Base-by-base conservation (phyloP, 2,329 filamentous ascomycete genomes). In the Epichloe coenophiala region DNA sequence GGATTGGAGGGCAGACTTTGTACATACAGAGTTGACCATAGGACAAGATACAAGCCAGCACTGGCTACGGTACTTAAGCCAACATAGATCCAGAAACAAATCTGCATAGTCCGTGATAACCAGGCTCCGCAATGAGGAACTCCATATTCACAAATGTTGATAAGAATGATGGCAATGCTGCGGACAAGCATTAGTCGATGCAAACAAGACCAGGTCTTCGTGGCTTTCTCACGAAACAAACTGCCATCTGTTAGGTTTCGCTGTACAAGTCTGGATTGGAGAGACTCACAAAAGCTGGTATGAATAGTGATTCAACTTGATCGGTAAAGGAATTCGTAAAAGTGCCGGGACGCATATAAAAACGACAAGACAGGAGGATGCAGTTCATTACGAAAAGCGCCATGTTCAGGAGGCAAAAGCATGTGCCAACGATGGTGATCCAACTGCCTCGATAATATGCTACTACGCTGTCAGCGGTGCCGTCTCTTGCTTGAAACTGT, bases 141-240 rank as follows among this genome's bases (percentile, higher is more conserved):
- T 1, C 86, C 87, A 61, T 89, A 93, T 61, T 93, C 81, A 41
- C 82, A 84, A 33, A 86, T 78, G 56, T 88, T 91, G 59, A 88
- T 87, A 57, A 88, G 71, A 33, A 90, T 79, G 40, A 88, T 88
- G 21, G 83, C 86, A 54, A 85, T 75, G 36, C 46, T 49, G 42
- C 41, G 47, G 12, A 21, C 45, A 19, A 9, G 27, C 7, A 7
- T 46, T 41, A 41, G 48, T 31, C 23, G n/a, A 17, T 33, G 11
- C 9, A 45, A 37, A 8, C 35, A 31, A 47, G 37, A 39, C 36
- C 5, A 38, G 15, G 36, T 35, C 13, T n/a, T 6, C 12, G 21
- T 35, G n/a, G 55, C 12, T n/a, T 37, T 39, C 69, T 64, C 59
- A 72, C 68, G 68, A 72, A 49, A 72, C 68, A 51, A 72, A 63